Base-by-base conservation (phyloP, 768 basidiomycete species). In the Omphalotus guepiniiformis region DNA sequence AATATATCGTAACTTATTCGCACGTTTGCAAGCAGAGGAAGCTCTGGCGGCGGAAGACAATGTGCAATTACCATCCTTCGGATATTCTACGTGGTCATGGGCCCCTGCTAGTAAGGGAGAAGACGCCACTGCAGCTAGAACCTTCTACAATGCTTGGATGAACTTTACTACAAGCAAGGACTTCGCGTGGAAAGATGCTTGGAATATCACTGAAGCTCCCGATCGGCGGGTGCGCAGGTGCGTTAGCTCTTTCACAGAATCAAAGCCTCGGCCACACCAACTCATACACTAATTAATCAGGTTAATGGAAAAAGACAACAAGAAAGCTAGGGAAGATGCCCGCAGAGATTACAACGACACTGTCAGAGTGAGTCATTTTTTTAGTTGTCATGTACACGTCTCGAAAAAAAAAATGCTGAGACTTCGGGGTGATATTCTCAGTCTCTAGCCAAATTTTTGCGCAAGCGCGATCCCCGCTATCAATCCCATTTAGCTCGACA, bases 231-330 rank as follows among this genome's bases (percentile, higher is more conserved):
- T 88, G 32, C 76, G 93, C 58, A 79, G 96, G 82, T 86, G 49
- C 25, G 71, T 29, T 13, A 32, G 27, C n/a, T n/a, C n/a, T n/a
- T n/a, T n/a, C n/a, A n/a, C n/a, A 18, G 32, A 22, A 16, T 32
- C 7, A 27, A 18, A 7, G 43, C 8, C 16, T 50, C 12, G 22
- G n/a, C 19, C 23, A 18, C 22, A 18, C 48, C 36, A 54, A 7
- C 18, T 25, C 16, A 44, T 19, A 51, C 35, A 13, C 27, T 28
- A n/a, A n/a, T n/a, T n/a, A n/a, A 16, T 15, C 42, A 91, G 90
- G 56, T 59, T 92, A 38, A 93, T 98, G 88, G 96, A 98, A 61
- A 90, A 84, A 57, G 96, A 97, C 54, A 98, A 99, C 65, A 91
- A 88, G 65, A 93, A 93, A 60, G 81, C 82, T 2, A 77, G 93